phyloP scores from a whole-genome alignment of 2,329 filamentous ascomycete species.

The Beauveria bassiana region DNA sequence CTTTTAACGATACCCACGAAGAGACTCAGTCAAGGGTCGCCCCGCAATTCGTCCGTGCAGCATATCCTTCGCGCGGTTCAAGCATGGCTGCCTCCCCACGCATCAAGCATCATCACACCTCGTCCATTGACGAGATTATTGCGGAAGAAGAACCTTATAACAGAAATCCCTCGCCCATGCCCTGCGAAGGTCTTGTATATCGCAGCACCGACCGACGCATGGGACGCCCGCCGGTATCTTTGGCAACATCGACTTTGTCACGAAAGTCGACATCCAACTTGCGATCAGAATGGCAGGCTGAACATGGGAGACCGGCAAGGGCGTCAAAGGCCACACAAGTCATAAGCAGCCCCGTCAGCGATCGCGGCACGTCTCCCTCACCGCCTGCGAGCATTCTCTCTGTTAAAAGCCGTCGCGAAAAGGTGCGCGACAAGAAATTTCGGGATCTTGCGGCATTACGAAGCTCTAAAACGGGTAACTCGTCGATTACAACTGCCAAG shows the following conservation, averaged over 20 bases:
- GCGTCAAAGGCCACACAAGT: constrained; percentile 10
- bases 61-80: constrained; percentile 19
- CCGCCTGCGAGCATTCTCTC: constrained; percentile 16
- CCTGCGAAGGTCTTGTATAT: neutral
- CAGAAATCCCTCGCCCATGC: constrained; percentile 9
- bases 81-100: constrained; percentile 19
- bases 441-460: constrained; percentile 31
- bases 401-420: constrained; percentile 27
- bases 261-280: constrained; percentile 7
- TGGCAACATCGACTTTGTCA: neutral
- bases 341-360: constrained; percentile 16
- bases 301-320: neutral
- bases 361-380: constrained; percentile 11
- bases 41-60: constrained; percentile 13
- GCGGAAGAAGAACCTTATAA: neutral
- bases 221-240: constrained; percentile 4
- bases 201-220: constrained; percentile 4
- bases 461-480: neutral
- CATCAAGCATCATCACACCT: constrained; percentile 20
- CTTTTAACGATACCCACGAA: neutral
- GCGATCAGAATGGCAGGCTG: neutral
- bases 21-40: neutral
- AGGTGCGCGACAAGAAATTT: constrained; percentile 32
- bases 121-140: constrained; percentile 19
- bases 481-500: neutral